Evolutionary conservation across 371 early-diverging fungal species (phyloP), one percentile per base, ranked within the genome.

Genomic region (Rhizomucor miehei): DNA sequence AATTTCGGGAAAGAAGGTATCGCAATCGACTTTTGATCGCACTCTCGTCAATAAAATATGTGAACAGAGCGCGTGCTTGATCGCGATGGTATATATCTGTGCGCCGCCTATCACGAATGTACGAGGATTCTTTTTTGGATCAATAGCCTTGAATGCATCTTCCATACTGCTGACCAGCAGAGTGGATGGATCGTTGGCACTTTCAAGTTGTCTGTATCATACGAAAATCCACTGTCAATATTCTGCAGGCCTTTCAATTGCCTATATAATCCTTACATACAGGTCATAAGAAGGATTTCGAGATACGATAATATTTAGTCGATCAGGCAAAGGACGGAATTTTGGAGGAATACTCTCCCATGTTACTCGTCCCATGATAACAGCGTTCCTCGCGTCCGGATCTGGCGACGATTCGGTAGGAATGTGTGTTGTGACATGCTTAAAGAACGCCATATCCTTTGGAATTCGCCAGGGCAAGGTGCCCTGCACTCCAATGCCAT

Each of bases 251-350:
- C 48, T 11, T 16, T 24, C 36, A 37, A 19, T 14, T 20, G 35
- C 6, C 37, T 51, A 4, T 51, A 13, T 50, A 29, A 16, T 12
- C 36, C 14, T n/a, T n/a, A 52, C 23, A 44, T 73, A 82, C 85
- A 78, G 54, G 23, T 79, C 59, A 59, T 78, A 84, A 6, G 60
- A 56, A 8, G 63, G 58, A 44, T 84, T 72, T 8, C 89, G 63
- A 12, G 94, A 84, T 39, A 98, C 56, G n/a, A 98, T 83, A 41
- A 97, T 72, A 64, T 95, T 95, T 59, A 88, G 67, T 49, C 98
- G 79, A 56, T 77, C 67, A 17, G 62, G 45, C 24, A 97, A 68
- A 6, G 96, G 96, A 37, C 89, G 72, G 57, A 80, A 84, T 56
- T 80, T 79, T 23, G 63, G 68, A 2, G 96, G 95, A 23, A 93